Base-by-base conservation (phyloP, 1,139 yeast genomes). In the Yamadazyma membranifaciens region DNA sequence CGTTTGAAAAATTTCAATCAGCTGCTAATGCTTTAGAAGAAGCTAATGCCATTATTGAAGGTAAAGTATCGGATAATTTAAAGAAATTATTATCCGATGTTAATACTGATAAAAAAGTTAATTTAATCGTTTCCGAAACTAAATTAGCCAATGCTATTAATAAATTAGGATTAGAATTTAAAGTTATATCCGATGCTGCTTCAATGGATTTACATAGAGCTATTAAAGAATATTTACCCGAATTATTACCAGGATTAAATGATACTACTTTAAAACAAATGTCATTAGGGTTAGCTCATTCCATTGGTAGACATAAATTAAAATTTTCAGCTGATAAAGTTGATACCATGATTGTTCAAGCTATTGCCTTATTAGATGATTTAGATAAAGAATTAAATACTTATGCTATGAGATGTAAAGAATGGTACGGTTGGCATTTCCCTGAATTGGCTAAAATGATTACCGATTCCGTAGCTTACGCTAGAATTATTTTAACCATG, bases 401-500 rank as follows among this genome's bases (percentile, higher is more conserved):
- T 44, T 92, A 87, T 67, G 92, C 98, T 49, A 92, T 92, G 98
- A 84, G 98, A 75, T 91, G 87, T 61, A 92, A 92, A 78, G 98
- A 92, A 73, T 92, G 98, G 98, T 92, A 92, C 70, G 98, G 98
- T 54, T 92, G 98, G 98, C 98, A 92, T 68, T 92, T 92, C 82
- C 98, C 98, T 44, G 98, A 92, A 73, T 81, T 92, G 75, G 96
- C 97, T 56, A 89, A 88, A 73, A 80, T 92, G 65, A 92, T 89
- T 49, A 83, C 88, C 54, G 98, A 92, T 68, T 91, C 96, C 53
- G 94, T 87, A 59, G 95, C 96, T 41, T 91, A 81, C 64, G 95
- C 95, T 45, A 84, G 94, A 75, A 87, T 89, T 55, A 87, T 92
- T 60, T 79, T 88, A 69, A 78, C 84, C 55, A 89, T 92, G 97